phyloP scores from a whole-genome alignment of 1,139 yeast genomes.

The Blastobotrys proliferans region DNA sequence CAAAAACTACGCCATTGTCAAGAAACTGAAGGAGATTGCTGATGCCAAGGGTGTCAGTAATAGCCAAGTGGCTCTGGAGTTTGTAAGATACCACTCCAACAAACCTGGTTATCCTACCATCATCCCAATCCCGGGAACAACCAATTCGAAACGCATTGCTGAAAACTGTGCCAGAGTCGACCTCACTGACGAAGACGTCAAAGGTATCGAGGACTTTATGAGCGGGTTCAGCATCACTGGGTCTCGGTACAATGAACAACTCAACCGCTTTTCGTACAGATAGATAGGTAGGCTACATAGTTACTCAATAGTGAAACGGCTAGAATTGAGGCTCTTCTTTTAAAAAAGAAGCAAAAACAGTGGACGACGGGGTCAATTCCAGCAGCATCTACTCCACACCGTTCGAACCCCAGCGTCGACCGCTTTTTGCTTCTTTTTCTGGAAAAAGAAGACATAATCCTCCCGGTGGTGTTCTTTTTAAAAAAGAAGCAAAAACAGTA shows the following conservation, averaged over 20 bases:
- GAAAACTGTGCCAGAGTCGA: constrained; percentile 51
- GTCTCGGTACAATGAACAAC: constrained; percentile 43
- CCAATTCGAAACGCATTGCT: constrained; percentile 54
- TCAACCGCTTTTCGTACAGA: too few species aligned
- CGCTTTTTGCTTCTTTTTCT: too few species aligned
- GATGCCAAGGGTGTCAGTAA: constrained; percentile 45
- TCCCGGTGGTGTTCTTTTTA: too few species aligned
- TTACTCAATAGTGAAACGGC: too few species aligned
- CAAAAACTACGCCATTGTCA: constrained; percentile 49
- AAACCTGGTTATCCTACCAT: constrained; percentile 49
- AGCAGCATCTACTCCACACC: too few species aligned
- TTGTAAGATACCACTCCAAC: constrained; percentile 44
- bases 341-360: too few species aligned
- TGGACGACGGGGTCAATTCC: too few species aligned
- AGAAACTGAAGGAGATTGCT: constrained; percentile 46
- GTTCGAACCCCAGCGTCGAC: too few species aligned
- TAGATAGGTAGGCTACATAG: too few species aligned
- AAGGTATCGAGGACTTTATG: constrained; percentile 41
- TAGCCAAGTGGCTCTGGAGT: constrained; percentile 69
- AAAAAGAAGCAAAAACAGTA: too few species aligned
- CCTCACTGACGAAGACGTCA: constrained; percentile 52
- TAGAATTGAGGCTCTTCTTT: too few species aligned
- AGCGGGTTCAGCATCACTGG: constrained; percentile 44
- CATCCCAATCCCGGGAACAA: constrained; percentile 76
- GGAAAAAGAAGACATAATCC: too few species aligned